A percentile compares a stretch with the other conserved stretches of the same genome.
Evolutionary conservation across 148 eudicot species (phyloP).

Genomic region (Euryodendron excelsum): DNA sequence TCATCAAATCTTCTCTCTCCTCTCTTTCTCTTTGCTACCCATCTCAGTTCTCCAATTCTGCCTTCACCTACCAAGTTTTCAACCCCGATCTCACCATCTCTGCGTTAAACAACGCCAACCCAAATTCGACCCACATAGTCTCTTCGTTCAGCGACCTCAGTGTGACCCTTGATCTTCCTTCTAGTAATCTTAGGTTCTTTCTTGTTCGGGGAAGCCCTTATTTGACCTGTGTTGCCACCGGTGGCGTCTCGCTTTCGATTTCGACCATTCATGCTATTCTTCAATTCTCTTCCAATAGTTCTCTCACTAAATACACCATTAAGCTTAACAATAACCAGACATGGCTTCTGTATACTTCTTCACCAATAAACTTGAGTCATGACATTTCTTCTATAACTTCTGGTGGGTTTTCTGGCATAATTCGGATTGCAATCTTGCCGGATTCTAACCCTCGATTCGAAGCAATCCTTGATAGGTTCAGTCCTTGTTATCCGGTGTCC

Average conservation of each 20-base stretch:
- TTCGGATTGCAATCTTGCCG: conserved; percentile 63
- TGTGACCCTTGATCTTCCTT: conserved; percentile 72
- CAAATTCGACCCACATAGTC: conserved; percentile 43
- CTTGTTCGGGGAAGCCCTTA: conserved; percentile 88
- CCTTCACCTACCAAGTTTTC: conserved; percentile 65
- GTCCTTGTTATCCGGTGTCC: conserved; percentile 71
- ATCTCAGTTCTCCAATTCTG: conserved; percentile 42
- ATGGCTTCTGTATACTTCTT: conserved; percentile 75
- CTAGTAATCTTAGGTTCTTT: conserved; percentile 52
- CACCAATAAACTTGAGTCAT: conserved; percentile 46
- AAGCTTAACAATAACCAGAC: conserved; percentile 74
- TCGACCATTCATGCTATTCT: conserved; percentile 77
- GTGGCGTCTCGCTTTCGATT: conserved; percentile 30
- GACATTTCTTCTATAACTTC: conserved; percentile 53
- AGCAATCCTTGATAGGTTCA: conserved; percentile 59
- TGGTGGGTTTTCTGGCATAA: conserved; percentile 55
- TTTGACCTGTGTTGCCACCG: conserved; percentile 54
- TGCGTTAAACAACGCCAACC: conserved; percentile 16
- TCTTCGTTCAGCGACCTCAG: conserved; percentile 67
- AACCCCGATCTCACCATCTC: conserved; percentile 72
- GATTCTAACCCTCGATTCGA: conserved; percentile 41
- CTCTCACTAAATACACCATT: conserved; percentile 51
- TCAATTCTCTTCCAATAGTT: conserved; percentile 37
- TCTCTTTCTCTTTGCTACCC: conserved; percentile 74
- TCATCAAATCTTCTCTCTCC: conserved; percentile 56